phyloP scores from a whole-genome alignment of 2,329 filamentous ascomycete species.

The Boeremia exigua region DNA sequence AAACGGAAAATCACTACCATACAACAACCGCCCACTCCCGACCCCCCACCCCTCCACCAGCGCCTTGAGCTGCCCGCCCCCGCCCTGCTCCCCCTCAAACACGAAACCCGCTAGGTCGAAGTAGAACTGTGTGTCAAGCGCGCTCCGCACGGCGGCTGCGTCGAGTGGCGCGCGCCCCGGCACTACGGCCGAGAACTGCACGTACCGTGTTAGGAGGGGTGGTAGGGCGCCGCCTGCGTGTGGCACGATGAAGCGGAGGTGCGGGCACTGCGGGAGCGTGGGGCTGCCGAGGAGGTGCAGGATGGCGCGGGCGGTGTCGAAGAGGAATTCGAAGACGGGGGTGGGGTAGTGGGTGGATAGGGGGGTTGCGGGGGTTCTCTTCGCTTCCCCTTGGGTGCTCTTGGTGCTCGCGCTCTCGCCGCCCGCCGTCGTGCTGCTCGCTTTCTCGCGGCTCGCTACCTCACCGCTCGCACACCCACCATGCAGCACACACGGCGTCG shows the following conservation, averaged over 20 bases:
- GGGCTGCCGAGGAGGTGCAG: constrained; percentile 58
- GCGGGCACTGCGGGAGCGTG: constrained; percentile 54
- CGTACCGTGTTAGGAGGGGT: constrained; percentile 54
- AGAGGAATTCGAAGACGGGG: constrained; percentile 60
- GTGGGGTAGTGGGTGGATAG: constrained; percentile 49
- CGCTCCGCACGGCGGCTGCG: constrained; percentile 37
- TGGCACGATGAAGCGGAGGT: constrained; percentile 57
- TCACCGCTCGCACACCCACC: too few species aligned
- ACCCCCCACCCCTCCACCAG: constrained; percentile 53
- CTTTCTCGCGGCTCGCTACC: too few species aligned
- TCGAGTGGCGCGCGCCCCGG: constrained; percentile 40
- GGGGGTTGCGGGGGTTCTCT: too few species aligned
- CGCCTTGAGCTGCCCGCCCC: constrained; percentile 54
- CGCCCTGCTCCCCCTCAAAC: constrained; percentile 49
- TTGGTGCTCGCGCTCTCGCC: constrained; percentile 18
- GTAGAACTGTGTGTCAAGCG: constrained; percentile 53
- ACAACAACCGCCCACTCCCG: constrained; percentile 51
- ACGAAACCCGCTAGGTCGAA: constrained; percentile 61
- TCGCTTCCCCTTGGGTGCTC: too few species aligned
- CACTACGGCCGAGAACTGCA: constrained; percentile 48
- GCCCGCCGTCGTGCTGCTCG: too few species aligned
- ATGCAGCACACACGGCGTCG: constrained; percentile 52
- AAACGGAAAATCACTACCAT: constrained; percentile 62
- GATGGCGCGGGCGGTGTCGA: constrained; percentile 59
- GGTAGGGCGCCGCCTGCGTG: constrained; percentile 57